Percentiles rank a stretch among this genome's conserved stretches.
Evolutionary conservation across 306 rosid genomes (phyloP).

Genomic region (Acacia crassicarpa): DNA sequence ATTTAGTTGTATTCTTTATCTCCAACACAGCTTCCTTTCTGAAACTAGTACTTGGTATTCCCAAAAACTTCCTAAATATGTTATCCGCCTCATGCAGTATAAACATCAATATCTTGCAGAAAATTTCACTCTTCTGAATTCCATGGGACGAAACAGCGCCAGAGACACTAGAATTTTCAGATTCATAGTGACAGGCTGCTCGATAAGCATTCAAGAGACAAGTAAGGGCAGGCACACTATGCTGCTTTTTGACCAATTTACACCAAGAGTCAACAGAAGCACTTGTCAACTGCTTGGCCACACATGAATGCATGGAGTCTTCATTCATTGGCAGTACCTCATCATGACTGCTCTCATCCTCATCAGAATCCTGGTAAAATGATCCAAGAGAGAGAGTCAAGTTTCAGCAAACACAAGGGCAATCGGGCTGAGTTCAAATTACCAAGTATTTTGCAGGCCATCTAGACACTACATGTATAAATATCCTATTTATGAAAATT

Average conservation of each 20-base stretch:
- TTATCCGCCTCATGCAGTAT: conserved; percentile 71
- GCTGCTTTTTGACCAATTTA: conserved; percentile 58
- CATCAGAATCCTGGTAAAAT: conserved; percentile 61
- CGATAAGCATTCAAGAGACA: conserved; percentile 79
- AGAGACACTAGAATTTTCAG: conserved; percentile 35
- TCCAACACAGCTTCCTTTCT: conserved; percentile 70
- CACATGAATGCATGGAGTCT: conserved; percentile 19
- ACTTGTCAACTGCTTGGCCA: conserved; percentile 47
- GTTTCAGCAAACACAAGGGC: conserved; percentile 12
- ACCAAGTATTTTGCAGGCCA: background rate
- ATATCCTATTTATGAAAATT: background rate
- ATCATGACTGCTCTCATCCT: conserved; percentile 49
- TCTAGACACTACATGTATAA: conserved; percentile 1
- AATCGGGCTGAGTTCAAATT: conserved; percentile 1
- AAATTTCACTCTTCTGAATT: conserved; percentile 59
- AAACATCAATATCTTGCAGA: conserved; percentile 63
- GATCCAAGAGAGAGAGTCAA: background rate
- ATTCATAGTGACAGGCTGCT: conserved; percentile 68
- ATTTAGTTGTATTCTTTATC: conserved; percentile 58
- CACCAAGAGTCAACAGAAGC: conserved; percentile 57
- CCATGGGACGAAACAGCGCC: conserved; percentile 39
- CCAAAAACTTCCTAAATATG: conserved; percentile 62
- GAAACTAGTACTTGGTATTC: conserved; percentile 50
- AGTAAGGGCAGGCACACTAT: conserved; percentile 61
- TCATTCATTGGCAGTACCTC: conserved; percentile 33